These are phyloP conservation scores for Fraxinus latifolia DNA, from an alignment of 305 asterid genomes.

Conservation along the genomic window DNA sequence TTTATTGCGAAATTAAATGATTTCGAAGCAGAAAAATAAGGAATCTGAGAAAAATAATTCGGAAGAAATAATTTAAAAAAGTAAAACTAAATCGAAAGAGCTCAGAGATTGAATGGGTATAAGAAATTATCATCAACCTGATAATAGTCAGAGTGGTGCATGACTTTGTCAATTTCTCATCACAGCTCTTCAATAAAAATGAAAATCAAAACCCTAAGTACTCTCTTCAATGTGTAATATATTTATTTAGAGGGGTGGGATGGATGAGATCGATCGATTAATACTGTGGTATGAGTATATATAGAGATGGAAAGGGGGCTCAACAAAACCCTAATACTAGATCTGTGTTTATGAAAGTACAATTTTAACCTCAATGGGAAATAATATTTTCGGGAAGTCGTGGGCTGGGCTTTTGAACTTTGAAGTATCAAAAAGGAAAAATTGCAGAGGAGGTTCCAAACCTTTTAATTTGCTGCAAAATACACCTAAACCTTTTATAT, in stretches of 20 bases:
- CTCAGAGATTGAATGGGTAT: slow-evolving; percentile 29
- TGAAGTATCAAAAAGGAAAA: too few relatives aligned
- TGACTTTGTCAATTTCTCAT: slow-evolving; percentile 43
- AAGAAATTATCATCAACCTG: slow-evolving; percentile 37
- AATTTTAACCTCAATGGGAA: not conserved
- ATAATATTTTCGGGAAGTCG: not conserved
- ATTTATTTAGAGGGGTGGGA: too few relatives aligned
- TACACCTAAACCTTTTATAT: too few relatives aligned
- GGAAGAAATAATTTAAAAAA: not conserved
- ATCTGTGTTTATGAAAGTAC: not conserved
- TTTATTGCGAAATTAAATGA: too few relatives aligned
- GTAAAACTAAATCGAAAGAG: not conserved
- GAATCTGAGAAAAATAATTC: not conserved
- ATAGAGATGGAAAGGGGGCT: not conserved
- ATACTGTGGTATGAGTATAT: too few relatives aligned
- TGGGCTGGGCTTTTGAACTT: not conserved
- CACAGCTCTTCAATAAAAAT: slow-evolving; percentile 28
- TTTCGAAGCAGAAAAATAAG: not conserved
- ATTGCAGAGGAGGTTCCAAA: too few relatives aligned
- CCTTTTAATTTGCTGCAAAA: too few relatives aligned
- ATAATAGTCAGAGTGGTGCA: slow-evolving; percentile 49
- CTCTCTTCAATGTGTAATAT: too few relatives aligned
- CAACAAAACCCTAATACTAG: not conserved
- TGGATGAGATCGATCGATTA: too few relatives aligned
- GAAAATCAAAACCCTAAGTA: not conserved